Conservation (phyloP, 768 basidiomycete genomes). For the Amanita exitialis region DNA sequence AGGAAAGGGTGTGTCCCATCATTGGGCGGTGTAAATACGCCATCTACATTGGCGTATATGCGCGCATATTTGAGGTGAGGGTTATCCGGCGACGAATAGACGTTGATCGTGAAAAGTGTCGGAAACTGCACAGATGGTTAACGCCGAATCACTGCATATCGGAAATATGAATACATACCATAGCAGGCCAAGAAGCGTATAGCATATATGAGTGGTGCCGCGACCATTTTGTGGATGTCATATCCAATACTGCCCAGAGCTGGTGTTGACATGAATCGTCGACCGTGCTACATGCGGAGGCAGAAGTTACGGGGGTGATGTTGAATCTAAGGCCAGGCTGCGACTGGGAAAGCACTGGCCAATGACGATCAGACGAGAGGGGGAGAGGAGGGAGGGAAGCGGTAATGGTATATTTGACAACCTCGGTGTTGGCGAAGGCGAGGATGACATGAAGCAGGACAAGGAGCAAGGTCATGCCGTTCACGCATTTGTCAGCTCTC, state of each 20-base stretch:
- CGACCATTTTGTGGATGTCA: constrained; percentile 30
- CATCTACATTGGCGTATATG: constrained; percentile 41
- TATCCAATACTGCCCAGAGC: constrained; percentile 37
- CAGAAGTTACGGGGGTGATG: constrained; percentile 2
- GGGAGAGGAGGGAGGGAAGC: constrained; percentile 13
- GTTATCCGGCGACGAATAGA: constrained; percentile 14
- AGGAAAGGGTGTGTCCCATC: constrained; percentile 5
- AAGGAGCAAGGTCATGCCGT: constrained; percentile 1
- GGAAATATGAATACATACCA: constrained; percentile 24
- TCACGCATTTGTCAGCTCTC: background rate
- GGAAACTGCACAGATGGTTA: constrained; percentile 24
- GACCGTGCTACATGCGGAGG: background rate
- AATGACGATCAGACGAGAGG: constrained; percentile 19
- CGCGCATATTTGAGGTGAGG: constrained; percentile 44
- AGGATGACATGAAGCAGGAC: constrained; percentile 7
- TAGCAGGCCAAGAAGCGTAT: constrained; percentile 46
- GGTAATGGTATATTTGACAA: constrained; percentile 41
- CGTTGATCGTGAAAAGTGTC: constrained; percentile 29
- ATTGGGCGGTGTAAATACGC: constrained; percentile 34
- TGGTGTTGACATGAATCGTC: constrained; percentile 26
- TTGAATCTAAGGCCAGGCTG: background rate
- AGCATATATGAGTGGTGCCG: constrained; percentile 36
- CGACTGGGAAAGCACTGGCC: background rate
- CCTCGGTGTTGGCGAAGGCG: constrained; percentile 53
- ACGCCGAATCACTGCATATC: background rate